Conservation (phyloP, 805 yeast genomes). For the Kodamaea neixiangensis region DNA sequence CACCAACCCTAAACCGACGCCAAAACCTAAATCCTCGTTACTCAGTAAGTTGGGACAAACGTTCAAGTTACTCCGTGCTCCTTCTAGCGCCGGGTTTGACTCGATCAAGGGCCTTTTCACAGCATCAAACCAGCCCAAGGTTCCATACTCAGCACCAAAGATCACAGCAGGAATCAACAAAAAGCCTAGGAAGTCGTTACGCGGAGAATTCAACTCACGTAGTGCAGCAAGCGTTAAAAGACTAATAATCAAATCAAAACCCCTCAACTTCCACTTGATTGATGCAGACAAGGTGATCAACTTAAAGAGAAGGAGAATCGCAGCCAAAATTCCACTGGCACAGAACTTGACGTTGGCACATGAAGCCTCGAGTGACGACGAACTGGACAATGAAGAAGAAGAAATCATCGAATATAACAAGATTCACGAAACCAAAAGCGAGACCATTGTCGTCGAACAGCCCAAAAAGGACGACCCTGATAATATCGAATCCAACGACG, state of each 20-base stretch:
- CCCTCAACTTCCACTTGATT: conserved; percentile 42
- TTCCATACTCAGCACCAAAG: neutral
- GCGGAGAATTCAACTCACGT: conserved; percentile 16
- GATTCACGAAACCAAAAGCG: conserved; percentile 12
- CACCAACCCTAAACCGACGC: conserved; percentile 9
- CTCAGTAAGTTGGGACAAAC: conserved; percentile 37
- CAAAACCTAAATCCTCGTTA: conserved; percentile 25
- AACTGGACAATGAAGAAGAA: conserved; percentile 24
- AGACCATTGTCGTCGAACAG: conserved; percentile 10
- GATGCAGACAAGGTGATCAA: conserved; percentile 43
- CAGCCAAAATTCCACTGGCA: conserved; percentile 11
- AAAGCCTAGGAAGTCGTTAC: conserved; percentile 6
- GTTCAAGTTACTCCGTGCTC: conserved; percentile 31
- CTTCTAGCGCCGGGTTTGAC: conserved; percentile 13
- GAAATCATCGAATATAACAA: conserved; percentile 13
- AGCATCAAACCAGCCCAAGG: conserved; percentile 19
- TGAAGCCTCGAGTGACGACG: conserved; percentile 15
- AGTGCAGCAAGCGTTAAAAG: conserved; percentile 33
- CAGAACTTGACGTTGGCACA: conserved; percentile 8
- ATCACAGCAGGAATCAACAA: neutral
- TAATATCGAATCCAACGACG: conserved; percentile 25
- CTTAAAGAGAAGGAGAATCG: conserved; percentile 33
- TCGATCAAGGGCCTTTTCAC: conserved; percentile 36
- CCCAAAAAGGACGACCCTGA: conserved; percentile 9
- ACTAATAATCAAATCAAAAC: conserved; percentile 41